These are phyloP conservation scores for Diaporthe velutina DNA, from an alignment of 2,329 filamentous ascomycete genomes.

Conservation along the genomic window DNA sequence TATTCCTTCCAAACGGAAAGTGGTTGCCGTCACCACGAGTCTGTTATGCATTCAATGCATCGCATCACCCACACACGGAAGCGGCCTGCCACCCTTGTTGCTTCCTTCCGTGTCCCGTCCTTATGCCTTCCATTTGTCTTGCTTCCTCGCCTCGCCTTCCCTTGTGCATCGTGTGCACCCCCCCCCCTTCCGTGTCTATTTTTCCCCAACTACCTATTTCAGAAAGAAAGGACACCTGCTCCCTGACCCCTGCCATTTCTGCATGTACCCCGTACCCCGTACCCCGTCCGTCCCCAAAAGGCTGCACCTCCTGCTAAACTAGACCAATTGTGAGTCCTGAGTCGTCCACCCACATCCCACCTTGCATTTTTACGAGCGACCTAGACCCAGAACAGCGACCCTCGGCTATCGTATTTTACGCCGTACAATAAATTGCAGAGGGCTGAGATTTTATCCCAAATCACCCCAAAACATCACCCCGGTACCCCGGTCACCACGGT, in stretches of 20 bases:
- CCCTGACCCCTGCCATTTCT: background rate
- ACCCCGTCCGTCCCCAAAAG: conserved; percentile 12
- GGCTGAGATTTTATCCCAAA: conserved; percentile 20
- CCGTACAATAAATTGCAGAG: background rate
- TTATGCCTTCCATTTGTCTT: background rate
- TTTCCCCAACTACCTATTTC: background rate
- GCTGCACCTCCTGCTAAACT: background rate
- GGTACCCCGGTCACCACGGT: conserved; percentile 13
- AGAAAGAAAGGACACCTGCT: background rate
- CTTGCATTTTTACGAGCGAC: conserved; percentile 19
- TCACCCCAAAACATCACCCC: background rate
- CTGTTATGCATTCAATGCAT: conserved; percentile 8
- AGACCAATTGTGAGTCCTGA: conserved; percentile 7
- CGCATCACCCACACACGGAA: conserved; percentile 5
- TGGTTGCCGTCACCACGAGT: conserved; percentile 8
- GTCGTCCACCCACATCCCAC: conserved; percentile 14
- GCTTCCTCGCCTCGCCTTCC: background rate
- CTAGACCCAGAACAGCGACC: background rate
- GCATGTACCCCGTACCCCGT: conserved; percentile 18
- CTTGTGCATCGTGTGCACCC: background rate
- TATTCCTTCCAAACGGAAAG: background rate
- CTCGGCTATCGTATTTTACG: conserved; percentile 6
- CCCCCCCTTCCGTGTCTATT: background rate
- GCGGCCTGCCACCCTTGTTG: conserved; percentile 13
- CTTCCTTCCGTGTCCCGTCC: conserved; percentile 7